Evolutionary conservation across 225 moss, liverwort and hornwort genomes (phyloP).

Genomic region (Physcomitrium patens): DNA sequence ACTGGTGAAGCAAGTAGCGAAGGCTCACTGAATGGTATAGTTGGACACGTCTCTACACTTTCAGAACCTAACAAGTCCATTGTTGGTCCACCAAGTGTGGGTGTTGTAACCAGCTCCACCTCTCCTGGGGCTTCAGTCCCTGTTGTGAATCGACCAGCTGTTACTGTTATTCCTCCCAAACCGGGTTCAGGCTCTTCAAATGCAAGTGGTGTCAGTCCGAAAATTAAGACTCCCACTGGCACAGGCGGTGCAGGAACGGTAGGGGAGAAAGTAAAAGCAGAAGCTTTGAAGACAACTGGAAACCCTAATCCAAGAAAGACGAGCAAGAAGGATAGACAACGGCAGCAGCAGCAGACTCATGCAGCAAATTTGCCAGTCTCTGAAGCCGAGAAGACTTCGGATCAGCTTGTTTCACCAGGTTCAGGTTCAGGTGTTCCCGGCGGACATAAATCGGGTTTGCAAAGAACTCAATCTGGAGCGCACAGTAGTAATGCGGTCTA

Average conservation of each 20-base stretch:
- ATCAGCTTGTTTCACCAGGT: slow-evolving; percentile 32
- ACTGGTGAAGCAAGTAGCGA: slow-evolving; percentile 45
- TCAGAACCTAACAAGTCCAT: slow-evolving; percentile 39
- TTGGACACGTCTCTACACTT: slow-evolving; percentile 50
- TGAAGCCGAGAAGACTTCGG: slow-evolving; percentile 39
- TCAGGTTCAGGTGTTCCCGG: slow-evolving; percentile 27
- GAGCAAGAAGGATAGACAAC: slow-evolving; percentile 66
- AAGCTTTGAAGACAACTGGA: slow-evolving; percentile 57
- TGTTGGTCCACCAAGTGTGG: slow-evolving; percentile 30
- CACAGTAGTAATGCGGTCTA: slow-evolving; percentile 44
- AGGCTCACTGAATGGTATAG: slow-evolving; percentile 40
- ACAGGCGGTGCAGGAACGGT: slow-evolving; percentile 52
- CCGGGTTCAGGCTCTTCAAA: slow-evolving; percentile 48
- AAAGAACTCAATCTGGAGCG: slow-evolving; percentile 57
- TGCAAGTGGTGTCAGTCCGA: slow-evolving; percentile 70
- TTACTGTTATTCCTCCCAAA: slow-evolving; percentile 66
- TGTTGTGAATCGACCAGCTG: slow-evolving; percentile 47
- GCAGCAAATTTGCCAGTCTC: slow-evolving; percentile 29
- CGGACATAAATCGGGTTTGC: slow-evolving; percentile 42
- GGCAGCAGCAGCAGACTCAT: slow-evolving; percentile 39
- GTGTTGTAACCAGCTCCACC: slow-evolving; percentile 42
- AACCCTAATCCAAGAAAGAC: slow-evolving; percentile 56
- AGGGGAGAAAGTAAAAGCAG: slow-evolving; percentile 71
- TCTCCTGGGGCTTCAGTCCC: slow-evolving; percentile 40
- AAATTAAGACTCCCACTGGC: slow-evolving; percentile 58